Conservation (phyloP, 306 rosid genomes). For the Begonia peltatifolia region DNA sequence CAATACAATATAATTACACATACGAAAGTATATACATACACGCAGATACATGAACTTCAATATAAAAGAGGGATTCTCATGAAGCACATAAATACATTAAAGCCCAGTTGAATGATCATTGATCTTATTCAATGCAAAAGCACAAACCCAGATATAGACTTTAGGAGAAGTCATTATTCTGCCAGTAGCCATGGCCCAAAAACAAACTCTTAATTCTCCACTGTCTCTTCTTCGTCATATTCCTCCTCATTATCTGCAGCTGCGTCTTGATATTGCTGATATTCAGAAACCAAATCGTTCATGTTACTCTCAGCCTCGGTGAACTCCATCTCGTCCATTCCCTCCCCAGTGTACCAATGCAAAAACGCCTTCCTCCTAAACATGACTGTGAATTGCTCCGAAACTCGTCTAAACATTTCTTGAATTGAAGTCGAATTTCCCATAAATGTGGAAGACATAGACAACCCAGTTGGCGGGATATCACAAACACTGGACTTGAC, state of each 20-base stretch:
- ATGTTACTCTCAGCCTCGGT: slow-evolving; percentile 85
- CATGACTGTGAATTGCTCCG: slow-evolving; percentile 84
- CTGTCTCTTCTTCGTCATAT: slow-evolving; percentile 20
- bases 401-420: slow-evolving; percentile 79
- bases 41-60: background rate
- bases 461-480: slow-evolving; percentile 61
- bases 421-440: slow-evolving; percentile 84
- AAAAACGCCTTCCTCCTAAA: slow-evolving; percentile 81
- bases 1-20: background rate
- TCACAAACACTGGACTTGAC: slow-evolving; percentile 88
- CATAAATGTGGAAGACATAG: slow-evolving; percentile 81
- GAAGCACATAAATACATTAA: background rate
- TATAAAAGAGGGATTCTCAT: background rate
- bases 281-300: slow-evolving; percentile 86
- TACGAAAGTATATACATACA: background rate
- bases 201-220: slow-evolving; percentile 8
- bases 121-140: background rate
- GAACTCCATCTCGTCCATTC: slow-evolving; percentile 90
- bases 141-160: background rate
- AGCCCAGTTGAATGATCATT: background rate
- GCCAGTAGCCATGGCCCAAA: background rate
- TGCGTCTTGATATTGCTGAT: slow-evolving; percentile 82
- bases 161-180: background rate
- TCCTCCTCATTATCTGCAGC: slow-evolving; percentile 32
- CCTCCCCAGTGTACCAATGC: slow-evolving; percentile 90